Base-by-base conservation (phyloP, 2,329 filamentous ascomycete species). In the Claviceps sp. region DNA sequence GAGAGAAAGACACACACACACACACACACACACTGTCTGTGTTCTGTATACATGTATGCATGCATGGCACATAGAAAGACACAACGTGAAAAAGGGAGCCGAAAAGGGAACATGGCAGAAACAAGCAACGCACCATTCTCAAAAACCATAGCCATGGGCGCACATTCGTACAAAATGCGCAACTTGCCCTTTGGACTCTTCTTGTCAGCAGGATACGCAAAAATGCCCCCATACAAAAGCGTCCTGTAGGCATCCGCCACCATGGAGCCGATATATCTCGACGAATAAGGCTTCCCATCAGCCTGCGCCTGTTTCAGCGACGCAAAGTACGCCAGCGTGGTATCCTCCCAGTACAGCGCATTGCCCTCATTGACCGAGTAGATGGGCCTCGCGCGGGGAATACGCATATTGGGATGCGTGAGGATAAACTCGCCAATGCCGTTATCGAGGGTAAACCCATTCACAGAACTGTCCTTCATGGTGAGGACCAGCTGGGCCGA, bases 301-400 rank as follows among this genome's bases (percentile, higher is more conserved):
- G 79, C 72, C 59, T 80, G 75, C 5, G 89, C 86, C 66, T 78
- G 80, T 75, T 98, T 98, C 64, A 98, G 76, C 51, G 82, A 85
- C 67, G 93, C 79, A 71, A 95, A 89, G 76, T 95, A 98, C 60
- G 82, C 75, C 71, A 88, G 88, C 62, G 89, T 88, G 58, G 82
- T 79, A 46, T 94, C 86, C 57, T 90, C 83, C 93, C 93, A 98
- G 79, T 96, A 97, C 58, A 93, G 74, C 59, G 86, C 91, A 78
- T 98, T 98, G 59, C 93, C 93, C 78, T 98, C 93, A 73, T 98
- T 98, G 72, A 95, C 89, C 29, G 88, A 95, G 80, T 98, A 98
- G 69, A 98, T 98, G 57, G 83, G 71, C 56, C 90, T 80, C 63
- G 78, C 75, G 67, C 78, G 79, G 51, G 93, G 93, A 57, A 97